phyloP scores from a whole-genome alignment of 2,329 filamentous ascomycete genomes.

The Epichloe amarillans region DNA sequence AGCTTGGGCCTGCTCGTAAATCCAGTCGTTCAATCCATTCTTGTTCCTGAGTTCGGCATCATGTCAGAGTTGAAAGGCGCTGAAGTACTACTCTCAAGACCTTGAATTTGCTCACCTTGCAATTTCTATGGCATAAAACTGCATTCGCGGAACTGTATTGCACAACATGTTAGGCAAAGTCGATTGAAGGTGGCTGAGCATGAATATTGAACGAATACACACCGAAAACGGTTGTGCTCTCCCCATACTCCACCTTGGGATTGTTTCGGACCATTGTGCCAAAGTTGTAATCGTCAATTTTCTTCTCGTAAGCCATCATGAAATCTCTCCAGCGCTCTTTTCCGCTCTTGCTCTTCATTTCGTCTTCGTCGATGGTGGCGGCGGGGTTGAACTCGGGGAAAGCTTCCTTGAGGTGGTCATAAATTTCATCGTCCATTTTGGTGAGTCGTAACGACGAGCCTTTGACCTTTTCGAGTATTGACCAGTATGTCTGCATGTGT shows the following conservation, averaged over 20 bases:
- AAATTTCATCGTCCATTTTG: slow-evolving; percentile 89
- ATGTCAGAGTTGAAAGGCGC: not conserved
- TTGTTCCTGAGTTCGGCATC: slow-evolving; percentile 49
- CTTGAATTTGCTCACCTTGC: slow-evolving; percentile 19
- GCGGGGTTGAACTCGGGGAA: slow-evolving; percentile 89
- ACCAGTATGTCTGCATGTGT: slow-evolving; percentile 96
- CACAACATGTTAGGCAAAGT: not conserved
- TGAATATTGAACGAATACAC: slow-evolving; percentile 14
- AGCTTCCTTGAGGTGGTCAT: slow-evolving; percentile 70
- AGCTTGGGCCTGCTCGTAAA: slow-evolving; percentile 71
- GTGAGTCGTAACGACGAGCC: slow-evolving; percentile 85
- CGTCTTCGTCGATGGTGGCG: slow-evolving; percentile 70
- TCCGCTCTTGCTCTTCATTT: slow-evolving; percentile 94
- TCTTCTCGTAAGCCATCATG: slow-evolving; percentile 88
- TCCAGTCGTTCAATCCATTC: slow-evolving; percentile 87
- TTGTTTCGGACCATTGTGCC: slow-evolving; percentile 79
- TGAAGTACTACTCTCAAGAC: not conserved
- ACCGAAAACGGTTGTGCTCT: slow-evolving; percentile 90
- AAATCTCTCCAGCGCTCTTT: slow-evolving; percentile 94
- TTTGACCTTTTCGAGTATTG: slow-evolving; percentile 78
- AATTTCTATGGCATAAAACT: slow-evolving; percentile 42
- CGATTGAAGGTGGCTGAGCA: not conserved
- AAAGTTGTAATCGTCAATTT: slow-evolving; percentile 95
- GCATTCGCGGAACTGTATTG: slow-evolving; percentile 37
- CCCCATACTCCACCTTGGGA: slow-evolving; percentile 70